Conservation (phyloP, 1,139 yeast genomes). For the Pichia sp. region DNA sequence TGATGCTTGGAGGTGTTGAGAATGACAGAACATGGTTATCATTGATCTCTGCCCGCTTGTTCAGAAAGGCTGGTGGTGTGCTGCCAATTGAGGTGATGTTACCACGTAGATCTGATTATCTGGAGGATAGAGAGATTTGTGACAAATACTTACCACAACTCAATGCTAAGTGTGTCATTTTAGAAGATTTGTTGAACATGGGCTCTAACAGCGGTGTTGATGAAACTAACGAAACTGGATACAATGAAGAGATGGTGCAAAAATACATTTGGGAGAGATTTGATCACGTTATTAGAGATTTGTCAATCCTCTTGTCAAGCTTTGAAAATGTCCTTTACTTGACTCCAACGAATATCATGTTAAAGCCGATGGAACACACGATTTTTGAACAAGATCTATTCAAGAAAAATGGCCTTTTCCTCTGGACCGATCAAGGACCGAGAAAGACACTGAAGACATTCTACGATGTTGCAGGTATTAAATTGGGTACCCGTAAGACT, state of each 20-base stretch:
- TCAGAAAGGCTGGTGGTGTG: slow-evolving; percentile 46
- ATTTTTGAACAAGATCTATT: slow-evolving; percentile 36
- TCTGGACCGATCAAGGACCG: slow-evolving; percentile 71
- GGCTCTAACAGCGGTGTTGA: not conserved
- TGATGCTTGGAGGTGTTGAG: slow-evolving; percentile 49
- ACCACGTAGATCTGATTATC: slow-evolving; percentile 44
- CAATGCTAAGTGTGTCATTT: slow-evolving; percentile 42
- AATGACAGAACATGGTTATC: slow-evolving; percentile 54
- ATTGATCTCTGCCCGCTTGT: slow-evolving; percentile 43
- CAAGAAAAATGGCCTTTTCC: slow-evolving; percentile 31
- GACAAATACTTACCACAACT: slow-evolving; percentile 40
- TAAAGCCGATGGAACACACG: slow-evolving; percentile 45
- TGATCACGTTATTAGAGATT: slow-evolving; percentile 43
- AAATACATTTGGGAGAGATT: slow-evolving; percentile 22
- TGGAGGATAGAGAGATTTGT: slow-evolving; percentile 35
- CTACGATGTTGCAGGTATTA: slow-evolving; percentile 42
- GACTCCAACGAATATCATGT: slow-evolving; percentile 63
- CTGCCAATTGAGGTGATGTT: slow-evolving; percentile 57
- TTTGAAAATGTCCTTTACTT: slow-evolving; percentile 56
- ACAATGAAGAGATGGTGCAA: not conserved
- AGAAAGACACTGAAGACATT: slow-evolving; percentile 53
- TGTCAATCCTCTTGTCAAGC: slow-evolving; percentile 52
- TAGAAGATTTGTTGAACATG: slow-evolving; percentile 25
- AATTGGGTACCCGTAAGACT: slow-evolving; percentile 27
- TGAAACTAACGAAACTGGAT: not conserved